Conservation (phyloP, 257 asterid species). For the Solanum bulbocastanum region DNA sequence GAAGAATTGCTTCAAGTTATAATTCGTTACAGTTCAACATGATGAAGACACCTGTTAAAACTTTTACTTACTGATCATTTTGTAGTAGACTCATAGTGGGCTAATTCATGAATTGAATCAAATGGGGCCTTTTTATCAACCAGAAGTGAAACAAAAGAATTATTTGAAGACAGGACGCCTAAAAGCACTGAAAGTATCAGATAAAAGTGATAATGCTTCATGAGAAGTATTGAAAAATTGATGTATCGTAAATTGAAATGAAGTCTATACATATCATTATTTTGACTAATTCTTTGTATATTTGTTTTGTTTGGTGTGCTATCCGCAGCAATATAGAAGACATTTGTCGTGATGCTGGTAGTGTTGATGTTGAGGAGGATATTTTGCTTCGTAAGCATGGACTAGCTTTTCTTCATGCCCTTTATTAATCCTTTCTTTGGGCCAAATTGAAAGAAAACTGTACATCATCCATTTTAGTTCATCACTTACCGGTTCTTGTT, state of each 20-base stretch:
- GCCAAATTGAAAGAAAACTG: neutral
- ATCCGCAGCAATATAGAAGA: constrained; percentile 82
- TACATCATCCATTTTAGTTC: constrained; percentile 1
- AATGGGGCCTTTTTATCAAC: neutral
- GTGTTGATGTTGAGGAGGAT: constrained; percentile 72
- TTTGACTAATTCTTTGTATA: neutral
- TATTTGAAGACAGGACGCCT: neutral
- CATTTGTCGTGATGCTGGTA: constrained; percentile 93
- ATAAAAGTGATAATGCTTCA: neutral
- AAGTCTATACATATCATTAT: neutral
- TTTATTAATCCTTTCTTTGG: neutral
- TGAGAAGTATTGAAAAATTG: neutral
- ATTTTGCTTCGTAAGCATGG: constrained; percentile 58
- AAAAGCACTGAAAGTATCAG: neutral
- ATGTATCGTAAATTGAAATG: neutral
- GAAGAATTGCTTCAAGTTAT: neutral
- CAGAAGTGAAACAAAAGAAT: neutral
- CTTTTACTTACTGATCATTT: neutral
- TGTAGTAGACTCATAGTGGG: neutral
- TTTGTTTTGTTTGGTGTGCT: constrained; percentile 10
- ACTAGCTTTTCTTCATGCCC: neutral
- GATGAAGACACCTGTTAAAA: neutral
- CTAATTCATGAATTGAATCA: neutral
- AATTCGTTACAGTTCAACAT: neutral
- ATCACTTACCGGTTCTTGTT: constrained; percentile 6